These are phyloP conservation scores for Entrophospora sp. DNA, from an alignment of 192 early-diverging fungal genomes.

Conservation along the genomic window DNA sequence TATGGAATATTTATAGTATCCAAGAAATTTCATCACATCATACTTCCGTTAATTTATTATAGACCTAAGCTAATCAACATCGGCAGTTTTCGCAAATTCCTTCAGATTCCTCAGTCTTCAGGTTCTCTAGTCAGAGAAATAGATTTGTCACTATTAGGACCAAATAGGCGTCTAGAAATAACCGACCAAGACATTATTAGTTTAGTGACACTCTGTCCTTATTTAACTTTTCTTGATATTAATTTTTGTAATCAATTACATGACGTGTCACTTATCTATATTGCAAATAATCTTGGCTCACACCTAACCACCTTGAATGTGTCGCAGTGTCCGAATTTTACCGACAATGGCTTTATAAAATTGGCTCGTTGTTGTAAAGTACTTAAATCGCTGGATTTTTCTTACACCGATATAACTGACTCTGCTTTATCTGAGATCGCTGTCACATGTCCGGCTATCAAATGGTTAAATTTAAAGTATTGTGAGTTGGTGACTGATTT, in stretches of 20 bases:
- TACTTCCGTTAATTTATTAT: not conserved
- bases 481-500: constrained; percentile 17
- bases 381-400: not conserved
- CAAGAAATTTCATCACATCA: not conserved
- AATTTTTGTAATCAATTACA: not conserved
- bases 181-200: not conserved
- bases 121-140: constrained; percentile 4
- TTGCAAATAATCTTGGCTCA: not conserved
- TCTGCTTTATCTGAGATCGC: constrained; percentile 1
- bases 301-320: not conserved
- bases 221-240: constrained; percentile 10
- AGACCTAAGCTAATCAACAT: not conserved
- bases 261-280: not conserved
- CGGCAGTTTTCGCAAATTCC: not conserved
- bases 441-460: constrained; percentile 5
- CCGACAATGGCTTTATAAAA: not conserved
- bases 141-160: not conserved
- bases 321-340: constrained; percentile 9
- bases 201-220: constrained; percentile 7
- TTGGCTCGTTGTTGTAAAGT: not conserved
- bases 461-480: constrained; percentile 17
- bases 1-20: not conserved
- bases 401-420: constrained; percentile 15
- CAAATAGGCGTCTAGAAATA: not conserved
- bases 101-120: not conserved